Conservation (phyloP, 1,284 basidiomycete species). For the Leccinum solheimii region DNA sequence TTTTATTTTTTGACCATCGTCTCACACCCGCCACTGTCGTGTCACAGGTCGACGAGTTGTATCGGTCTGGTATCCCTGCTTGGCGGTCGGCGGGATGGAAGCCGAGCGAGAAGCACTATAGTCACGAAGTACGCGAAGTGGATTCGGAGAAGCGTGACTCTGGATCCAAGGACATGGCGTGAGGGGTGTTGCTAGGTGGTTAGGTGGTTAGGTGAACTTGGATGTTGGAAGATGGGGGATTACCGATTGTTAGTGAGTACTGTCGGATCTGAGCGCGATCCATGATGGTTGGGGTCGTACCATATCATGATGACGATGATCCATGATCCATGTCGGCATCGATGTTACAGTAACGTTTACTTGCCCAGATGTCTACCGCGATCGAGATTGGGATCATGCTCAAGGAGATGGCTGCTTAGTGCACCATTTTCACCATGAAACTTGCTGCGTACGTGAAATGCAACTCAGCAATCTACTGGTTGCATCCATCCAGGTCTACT, state of each 20-base stretch:
- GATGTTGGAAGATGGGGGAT: not conserved
- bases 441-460: too few species aligned
- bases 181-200: not conserved
- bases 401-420: not conserved
- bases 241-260: not conserved
- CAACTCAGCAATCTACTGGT: too few species aligned
- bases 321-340: not conserved
- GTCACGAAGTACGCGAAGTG: constrained; percentile 7
- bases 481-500: too few species aligned
- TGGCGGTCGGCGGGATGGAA: constrained; percentile 29
- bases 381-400: not conserved
- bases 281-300: not conserved
- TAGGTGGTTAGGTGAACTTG: not conserved
- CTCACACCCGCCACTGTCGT: not conserved
- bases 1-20: not conserved
- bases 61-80: constrained; percentile 26
- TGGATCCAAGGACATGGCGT: constrained; percentile 21
- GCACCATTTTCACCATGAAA: not conserved
- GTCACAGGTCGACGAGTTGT: constrained; percentile 33
- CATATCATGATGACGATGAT: not conserved
- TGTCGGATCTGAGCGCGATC: not conserved
- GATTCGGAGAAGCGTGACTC: constrained; percentile 26
- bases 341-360: not conserved
- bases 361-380: not conserved
- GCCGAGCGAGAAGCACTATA: constrained; percentile 27